Evolutionary conservation across 2,329 filamentous ascomycete genomes (phyloP).

Genomic region (Clarireedia paspali): DNA sequence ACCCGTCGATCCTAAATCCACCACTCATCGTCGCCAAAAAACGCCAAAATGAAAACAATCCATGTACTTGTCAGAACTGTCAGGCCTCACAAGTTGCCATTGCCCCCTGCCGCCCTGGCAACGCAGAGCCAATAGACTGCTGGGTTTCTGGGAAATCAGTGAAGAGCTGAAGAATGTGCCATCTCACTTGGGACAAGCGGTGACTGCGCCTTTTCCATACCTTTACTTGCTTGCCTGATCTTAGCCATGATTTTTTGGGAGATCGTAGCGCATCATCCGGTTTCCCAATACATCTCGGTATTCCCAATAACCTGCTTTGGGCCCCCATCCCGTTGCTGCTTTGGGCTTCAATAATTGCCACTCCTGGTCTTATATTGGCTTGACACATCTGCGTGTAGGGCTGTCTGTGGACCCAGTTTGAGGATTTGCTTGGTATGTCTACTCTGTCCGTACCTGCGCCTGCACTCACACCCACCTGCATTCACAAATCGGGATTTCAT

Average conservation of each 20-base stretch:
- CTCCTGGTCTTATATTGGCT: constrained; percentile 3
- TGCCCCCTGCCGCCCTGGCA: no score
- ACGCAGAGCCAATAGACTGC: not conserved
- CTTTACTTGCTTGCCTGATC: not conserved
- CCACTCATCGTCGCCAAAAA: no score
- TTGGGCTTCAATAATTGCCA: not conserved
- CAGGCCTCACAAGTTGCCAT: no score
- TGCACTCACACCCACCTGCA: no score
- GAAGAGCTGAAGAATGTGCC: constrained; percentile 3
- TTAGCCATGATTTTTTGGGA: not conserved
- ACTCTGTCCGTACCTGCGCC: not conserved
- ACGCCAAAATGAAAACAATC: no score
- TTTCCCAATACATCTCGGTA: constrained; percentile 1
- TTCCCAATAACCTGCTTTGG: not conserved
- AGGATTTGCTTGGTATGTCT: not conserved
- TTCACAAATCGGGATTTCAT: not conserved
- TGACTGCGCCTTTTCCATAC: constrained; percentile 1
- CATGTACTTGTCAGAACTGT: no score
- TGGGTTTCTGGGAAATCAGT: not conserved
- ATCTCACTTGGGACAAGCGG: constrained; percentile 9
- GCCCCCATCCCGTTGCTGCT: not conserved
- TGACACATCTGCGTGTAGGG: not conserved
- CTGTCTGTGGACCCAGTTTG: no score
- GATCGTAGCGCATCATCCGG: not conserved
- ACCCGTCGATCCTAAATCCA: no score